phyloP scores from a whole-genome alignment of 306 rosid species.

The Dalbergia cultrata region DNA sequence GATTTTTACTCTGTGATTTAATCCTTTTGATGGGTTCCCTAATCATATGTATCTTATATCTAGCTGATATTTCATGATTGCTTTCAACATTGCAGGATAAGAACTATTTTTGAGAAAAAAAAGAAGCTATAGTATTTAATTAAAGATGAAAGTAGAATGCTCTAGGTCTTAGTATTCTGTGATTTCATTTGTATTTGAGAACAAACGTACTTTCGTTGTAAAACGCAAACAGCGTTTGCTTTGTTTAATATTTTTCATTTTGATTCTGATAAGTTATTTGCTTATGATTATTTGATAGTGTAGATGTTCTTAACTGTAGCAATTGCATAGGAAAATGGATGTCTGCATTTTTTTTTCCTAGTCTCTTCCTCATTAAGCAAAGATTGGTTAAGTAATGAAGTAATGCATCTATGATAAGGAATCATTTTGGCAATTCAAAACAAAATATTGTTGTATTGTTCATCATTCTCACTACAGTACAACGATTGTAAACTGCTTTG shows the following conservation, averaged over 20 bases:
- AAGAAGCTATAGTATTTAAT: too few species aligned
- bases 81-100: too few species aligned
- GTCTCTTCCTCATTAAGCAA: not conserved
- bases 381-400: slow-evolving; percentile 9
- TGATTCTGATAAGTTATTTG: not conserved
- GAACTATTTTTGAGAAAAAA: too few species aligned
- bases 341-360: not conserved
- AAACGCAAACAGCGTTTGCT: too few species aligned
- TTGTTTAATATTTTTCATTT: too few species aligned
- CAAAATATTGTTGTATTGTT: not conserved
- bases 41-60: not conserved
- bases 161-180: too few species aligned
- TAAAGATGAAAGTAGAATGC: too few species aligned
- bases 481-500: too few species aligned
- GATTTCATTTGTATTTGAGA: too few species aligned
- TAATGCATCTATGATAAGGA: slow-evolving; percentile 3
- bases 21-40: not conserved
- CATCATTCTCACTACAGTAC: not conserved
- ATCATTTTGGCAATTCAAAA: not conserved
- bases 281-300: not conserved
- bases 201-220: too few species aligned
- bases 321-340: not conserved
- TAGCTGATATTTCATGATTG: too few species aligned
- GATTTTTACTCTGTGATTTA: not conserved
- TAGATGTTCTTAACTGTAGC: not conserved